These are phyloP conservation scores for Lumnitzera racemosa DNA, from an alignment of 345 rosid genomes.

Conservation along the genomic window DNA sequence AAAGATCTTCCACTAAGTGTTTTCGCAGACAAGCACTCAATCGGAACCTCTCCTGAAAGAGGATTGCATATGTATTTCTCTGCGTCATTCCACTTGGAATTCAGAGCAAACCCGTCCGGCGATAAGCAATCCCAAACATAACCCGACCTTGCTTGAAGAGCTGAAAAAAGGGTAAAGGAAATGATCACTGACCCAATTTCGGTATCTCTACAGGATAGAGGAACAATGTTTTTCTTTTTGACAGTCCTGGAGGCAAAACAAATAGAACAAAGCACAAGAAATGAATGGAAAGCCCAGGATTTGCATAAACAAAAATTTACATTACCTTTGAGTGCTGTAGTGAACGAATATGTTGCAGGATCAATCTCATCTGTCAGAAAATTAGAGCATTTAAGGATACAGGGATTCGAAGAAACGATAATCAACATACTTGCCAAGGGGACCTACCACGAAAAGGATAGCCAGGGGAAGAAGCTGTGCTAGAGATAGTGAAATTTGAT, in stretches of 20 bases:
- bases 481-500: slow-evolving; percentile 60
- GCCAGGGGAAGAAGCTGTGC: slow-evolving; percentile 96
- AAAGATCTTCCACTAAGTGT: slow-evolving; percentile 75
- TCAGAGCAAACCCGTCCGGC: slow-evolving; percentile 75
- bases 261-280: too few species aligned
- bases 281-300: too few species aligned
- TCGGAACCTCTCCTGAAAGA: slow-evolving; percentile 87
- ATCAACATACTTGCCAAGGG: not conserved
- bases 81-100: slow-evolving; percentile 98
- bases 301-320: not conserved
- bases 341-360: slow-evolving; percentile 90
- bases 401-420: too few species aligned
- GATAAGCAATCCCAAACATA: slow-evolving; percentile 56
- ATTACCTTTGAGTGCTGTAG: slow-evolving; percentile 74
- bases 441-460: slow-evolving; percentile 36
- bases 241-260: too few species aligned
- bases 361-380: slow-evolving; percentile 68
- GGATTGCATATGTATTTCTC: slow-evolving; percentile 96
- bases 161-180: slow-evolving; percentile 24
- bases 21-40: slow-evolving; percentile 91
- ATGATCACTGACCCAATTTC: too few species aligned
- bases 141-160: slow-evolving; percentile 70
- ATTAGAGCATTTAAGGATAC: not conserved
- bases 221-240: too few species aligned
- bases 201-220: too few species aligned